A percentile compares a stretch with the other conserved stretches of the same genome.
Evolutionary conservation across 331 rosid species (phyloP).

Genomic region (Telfairia occidentalis): DNA sequence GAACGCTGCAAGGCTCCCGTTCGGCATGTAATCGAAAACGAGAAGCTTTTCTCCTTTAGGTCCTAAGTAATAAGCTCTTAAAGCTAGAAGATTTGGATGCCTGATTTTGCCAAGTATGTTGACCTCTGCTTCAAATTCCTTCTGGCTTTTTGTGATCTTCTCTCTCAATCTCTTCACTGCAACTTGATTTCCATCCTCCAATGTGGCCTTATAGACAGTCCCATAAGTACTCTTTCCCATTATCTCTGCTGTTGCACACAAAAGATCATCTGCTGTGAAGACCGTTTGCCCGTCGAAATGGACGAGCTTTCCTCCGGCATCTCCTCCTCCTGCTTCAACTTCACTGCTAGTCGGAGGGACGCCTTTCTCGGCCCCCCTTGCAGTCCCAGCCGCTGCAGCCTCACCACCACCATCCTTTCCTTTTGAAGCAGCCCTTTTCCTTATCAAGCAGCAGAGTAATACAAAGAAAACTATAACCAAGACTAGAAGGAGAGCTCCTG

Average conservation of each 20-base stretch:
- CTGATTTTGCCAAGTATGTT: slow-evolving; percentile 62
- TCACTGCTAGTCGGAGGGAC: slow-evolving; percentile 34
- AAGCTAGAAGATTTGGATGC: slow-evolving; percentile 72
- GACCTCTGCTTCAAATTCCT: slow-evolving; percentile 78
- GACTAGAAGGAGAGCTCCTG: slow-evolving; percentile 53
- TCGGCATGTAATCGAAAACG: slow-evolving; percentile 74
- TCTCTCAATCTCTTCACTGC: slow-evolving; percentile 95
- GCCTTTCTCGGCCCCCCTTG: slow-evolving; percentile 51
- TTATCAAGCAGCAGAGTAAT: slow-evolving; percentile 44
- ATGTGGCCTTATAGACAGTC: slow-evolving; percentile 83
- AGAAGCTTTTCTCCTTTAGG: slow-evolving; percentile 95
- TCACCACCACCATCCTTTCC: slow-evolving; percentile 42
- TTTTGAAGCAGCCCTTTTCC: slow-evolving; percentile 44
- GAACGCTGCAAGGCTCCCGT: slow-evolving; percentile 67
- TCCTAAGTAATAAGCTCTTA: slow-evolving; percentile 79
- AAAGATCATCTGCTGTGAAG: slow-evolving; percentile 85
- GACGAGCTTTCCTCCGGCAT: slow-evolving; percentile 68
- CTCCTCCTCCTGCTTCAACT: slow-evolving; percentile 34
- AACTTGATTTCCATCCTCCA: slow-evolving; percentile 86
- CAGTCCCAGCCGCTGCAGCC: slow-evolving; percentile 19
- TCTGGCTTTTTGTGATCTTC: slow-evolving; percentile 68
- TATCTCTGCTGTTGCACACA: slow-evolving; percentile 96
- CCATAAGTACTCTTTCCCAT: slow-evolving; percentile 96
- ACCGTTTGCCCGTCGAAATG: slow-evolving; percentile 74
- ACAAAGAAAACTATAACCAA: slow-evolving; percentile 48